A percentile compares a stretch with the other conserved stretches of the same genome.
phyloP scores from a whole-genome alignment of 139 green algal species.

The Mychonastes homosphaera region DNA sequence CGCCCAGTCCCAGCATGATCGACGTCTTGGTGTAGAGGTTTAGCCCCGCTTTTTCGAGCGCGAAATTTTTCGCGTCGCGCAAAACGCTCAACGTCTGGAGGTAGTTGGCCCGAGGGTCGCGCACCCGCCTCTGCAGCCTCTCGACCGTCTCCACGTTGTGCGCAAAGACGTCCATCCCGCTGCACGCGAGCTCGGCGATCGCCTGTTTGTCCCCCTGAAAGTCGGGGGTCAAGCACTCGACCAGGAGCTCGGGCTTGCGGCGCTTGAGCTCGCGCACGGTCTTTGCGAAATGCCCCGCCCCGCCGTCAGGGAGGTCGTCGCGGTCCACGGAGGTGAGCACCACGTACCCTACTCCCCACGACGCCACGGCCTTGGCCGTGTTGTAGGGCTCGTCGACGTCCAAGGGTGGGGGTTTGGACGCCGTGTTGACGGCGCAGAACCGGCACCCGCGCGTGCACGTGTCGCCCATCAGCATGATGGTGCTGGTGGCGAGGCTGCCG shows the following conservation, averaged over 20 bases:
- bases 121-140: conserved; percentile 66
- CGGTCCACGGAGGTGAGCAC: conserved; percentile 97
- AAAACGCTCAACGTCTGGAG: conserved; percentile 79
- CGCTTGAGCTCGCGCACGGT: conserved; percentile 76
- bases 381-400: conserved; percentile 90
- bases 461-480: conserved; percentile 98
- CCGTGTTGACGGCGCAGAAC: conserved; percentile 27
- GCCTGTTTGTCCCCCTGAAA: conserved; percentile 74
- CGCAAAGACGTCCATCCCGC: conserved; percentile 92
- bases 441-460: conserved; percentile 81
- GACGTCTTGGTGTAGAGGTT: conserved; percentile 84
- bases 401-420: conserved; percentile 63
- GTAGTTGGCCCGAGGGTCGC: conserved; percentile 78
- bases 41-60: no score
- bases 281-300: conserved; percentile 72
- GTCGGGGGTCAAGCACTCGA: conserved; percentile 89
- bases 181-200: conserved; percentile 55
- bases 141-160: conserved; percentile 98
- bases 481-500: conserved; percentile 89
- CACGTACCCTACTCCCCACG: conserved; percentile 96
- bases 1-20: conserved; percentile 96
- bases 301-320: conserved; percentile 90
- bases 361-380: conserved; percentile 72
- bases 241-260: conserved; percentile 56
- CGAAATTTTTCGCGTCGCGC: conserved; percentile 67